phyloP scores from a whole-genome alignment of 148 eudicot species.

The Polygonum aviculare region DNA sequence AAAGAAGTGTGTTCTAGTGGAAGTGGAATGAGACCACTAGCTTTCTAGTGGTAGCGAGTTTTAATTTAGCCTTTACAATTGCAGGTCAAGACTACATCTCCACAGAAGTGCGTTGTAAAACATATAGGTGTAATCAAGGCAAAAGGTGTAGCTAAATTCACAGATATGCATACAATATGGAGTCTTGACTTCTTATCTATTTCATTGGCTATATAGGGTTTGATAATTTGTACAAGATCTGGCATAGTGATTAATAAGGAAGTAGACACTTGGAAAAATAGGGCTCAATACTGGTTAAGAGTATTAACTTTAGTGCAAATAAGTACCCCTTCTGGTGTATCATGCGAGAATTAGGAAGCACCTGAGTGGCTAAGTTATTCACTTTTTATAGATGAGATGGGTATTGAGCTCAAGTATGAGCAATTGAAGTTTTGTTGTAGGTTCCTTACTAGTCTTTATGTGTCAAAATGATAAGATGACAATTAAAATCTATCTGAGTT shows the following conservation, averaged over 20 bases:
- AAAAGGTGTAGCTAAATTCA: constrained; percentile 52
- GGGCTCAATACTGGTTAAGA: neutral
- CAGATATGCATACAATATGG: constrained; percentile 36
- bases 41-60: neutral
- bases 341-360: neutral
- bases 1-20: neutral
- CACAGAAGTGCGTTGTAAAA: constrained; percentile 80
- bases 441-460: neutral
- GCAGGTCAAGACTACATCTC: constrained; percentile 93
- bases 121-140: constrained; percentile 70
- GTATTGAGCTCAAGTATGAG: neutral
- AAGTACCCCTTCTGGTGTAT: neutral
- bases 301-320: neutral
- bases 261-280: neutral
- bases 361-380: neutral
- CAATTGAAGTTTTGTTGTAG: neutral
- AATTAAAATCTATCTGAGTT: neutral
- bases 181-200: neutral
- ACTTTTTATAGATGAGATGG: neutral
- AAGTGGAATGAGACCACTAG: neutral
- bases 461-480: neutral
- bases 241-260: too few species aligned
- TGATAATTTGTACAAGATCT: too few species aligned
- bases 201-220: too few species aligned
- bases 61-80: constrained; percentile 1